Conservation (phyloP, 192 early-diverging fungal genomes). For the Rhizophlyctis rosea region DNA sequence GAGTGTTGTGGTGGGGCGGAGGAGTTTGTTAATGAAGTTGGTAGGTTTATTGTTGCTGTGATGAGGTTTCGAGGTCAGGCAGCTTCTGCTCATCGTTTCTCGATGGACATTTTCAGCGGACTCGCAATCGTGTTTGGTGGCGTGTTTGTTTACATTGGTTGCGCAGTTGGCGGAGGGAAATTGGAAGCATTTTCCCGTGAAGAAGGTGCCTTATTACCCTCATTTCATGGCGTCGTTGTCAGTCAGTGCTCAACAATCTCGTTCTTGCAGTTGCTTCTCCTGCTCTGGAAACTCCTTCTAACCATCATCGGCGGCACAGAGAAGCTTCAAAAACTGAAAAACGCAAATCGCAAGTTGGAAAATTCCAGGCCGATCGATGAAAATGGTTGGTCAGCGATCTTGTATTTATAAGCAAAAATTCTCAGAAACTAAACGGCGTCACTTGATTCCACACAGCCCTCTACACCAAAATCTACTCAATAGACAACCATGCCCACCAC, state of each 20-base stretch:
- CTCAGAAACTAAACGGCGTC: constrained; percentile 5
- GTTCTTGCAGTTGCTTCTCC: constrained; percentile 52
- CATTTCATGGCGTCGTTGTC: background rate
- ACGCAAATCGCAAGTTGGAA: constrained; percentile 40
- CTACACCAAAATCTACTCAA: constrained; percentile 56
- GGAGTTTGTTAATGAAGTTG: too few species aligned
- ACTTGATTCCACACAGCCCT: constrained; percentile 9
- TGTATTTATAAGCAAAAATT: too few species aligned
- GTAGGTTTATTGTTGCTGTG: too few species aligned
- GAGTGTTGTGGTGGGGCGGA: too few species aligned
- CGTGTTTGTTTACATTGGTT: constrained; percentile 66
- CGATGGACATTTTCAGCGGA: too few species aligned
- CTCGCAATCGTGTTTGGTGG: constrained; percentile 32
- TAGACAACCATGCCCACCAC: constrained; percentile 60
- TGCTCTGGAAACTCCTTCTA: constrained; percentile 69
- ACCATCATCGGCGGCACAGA: constrained; percentile 55
- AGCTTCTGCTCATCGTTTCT: too few species aligned
- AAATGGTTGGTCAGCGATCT: too few species aligned
- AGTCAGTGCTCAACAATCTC: background rate
- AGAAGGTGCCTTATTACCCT: constrained; percentile 44
- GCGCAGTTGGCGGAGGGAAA: constrained; percentile 65
- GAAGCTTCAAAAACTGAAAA: constrained; percentile 48
- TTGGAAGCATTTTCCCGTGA: constrained; percentile 66
- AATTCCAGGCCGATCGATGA: too few species aligned
- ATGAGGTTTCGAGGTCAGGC: too few species aligned